Evolutionary conservation across 1,284 basidiomycete genomes (phyloP).

Genomic region (Athelia psychrophila): DNA sequence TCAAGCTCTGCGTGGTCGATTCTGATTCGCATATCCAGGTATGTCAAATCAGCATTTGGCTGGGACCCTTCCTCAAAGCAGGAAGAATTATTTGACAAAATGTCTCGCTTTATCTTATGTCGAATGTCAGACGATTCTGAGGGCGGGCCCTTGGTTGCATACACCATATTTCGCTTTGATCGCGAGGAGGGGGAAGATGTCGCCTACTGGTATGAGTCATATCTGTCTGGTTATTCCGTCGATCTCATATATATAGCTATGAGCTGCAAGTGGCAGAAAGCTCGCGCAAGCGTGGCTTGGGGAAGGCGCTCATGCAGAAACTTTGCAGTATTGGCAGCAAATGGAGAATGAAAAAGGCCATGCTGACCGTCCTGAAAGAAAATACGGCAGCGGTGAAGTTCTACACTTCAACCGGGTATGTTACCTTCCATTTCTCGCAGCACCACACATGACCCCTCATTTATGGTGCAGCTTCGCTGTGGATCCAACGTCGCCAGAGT

Average conservation of each 20-base stretch:
- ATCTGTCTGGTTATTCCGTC: neutral
- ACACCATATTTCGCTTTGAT: conserved; percentile 25
- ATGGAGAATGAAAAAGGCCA: conserved; percentile 19
- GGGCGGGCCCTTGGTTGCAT: conserved; percentile 11
- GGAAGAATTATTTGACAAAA: conserved; percentile 19
- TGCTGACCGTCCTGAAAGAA: conserved; percentile 21
- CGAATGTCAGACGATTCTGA: conserved; percentile 1
- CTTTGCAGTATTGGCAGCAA: conserved; percentile 14
- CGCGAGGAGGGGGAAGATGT: conserved; percentile 19
- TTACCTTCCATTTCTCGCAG: neutral
- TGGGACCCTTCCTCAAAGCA: conserved; percentile 19
- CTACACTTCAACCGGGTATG: neutral
- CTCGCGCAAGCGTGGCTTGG: conserved; percentile 18
- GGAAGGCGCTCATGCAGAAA: conserved; percentile 15
- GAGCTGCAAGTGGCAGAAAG: conserved; percentile 19
- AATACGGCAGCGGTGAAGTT: conserved; percentile 8
- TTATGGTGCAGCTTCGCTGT: conserved; percentile 12
- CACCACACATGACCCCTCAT: neutral
- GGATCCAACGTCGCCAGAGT: conserved; percentile 19
- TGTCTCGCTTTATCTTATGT: conserved; percentile 18
- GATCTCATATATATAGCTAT: conserved; percentile 14
- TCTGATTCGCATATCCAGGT: conserved; percentile 2
- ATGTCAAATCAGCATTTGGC: conserved; percentile 13
- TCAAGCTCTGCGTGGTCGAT: neutral
- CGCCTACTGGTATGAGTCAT: conserved; percentile 17